Percentiles rank a stretch among this genome's conserved stretches.
phyloP scores from a whole-genome alignment of 2,329 filamentous ascomycete genomes.

The Zalaria sp. region DNA sequence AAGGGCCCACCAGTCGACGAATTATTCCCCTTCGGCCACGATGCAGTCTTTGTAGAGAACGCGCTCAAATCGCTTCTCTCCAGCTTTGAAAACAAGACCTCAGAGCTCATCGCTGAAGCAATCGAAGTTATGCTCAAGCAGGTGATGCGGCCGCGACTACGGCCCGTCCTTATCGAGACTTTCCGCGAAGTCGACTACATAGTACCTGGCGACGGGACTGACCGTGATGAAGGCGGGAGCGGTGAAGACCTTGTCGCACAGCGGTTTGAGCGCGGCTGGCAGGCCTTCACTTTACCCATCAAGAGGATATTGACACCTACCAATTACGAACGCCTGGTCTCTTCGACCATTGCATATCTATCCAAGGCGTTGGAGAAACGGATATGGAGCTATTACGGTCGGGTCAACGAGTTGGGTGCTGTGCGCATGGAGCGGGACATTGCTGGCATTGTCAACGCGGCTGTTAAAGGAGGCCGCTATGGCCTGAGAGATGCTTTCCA shows the following conservation, averaged over 20 bases:
- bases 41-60: conserved; percentile 54
- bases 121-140: conserved; percentile 76
- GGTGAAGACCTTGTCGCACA: conserved; percentile 53
- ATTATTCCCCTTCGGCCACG: conserved; percentile 68
- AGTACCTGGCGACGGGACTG: conserved; percentile 30
- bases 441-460: conserved; percentile 54
- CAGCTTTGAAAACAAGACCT: conserved; percentile 63
- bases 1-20: conserved; percentile 24
- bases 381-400: conserved; percentile 65
- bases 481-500: conserved; percentile 63
- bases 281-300: conserved; percentile 70
- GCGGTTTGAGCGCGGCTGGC: conserved; percentile 77
- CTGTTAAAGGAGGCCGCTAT: conserved; percentile 58
- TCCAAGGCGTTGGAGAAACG: conserved; percentile 73
- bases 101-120: conserved; percentile 70
- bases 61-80: conserved; percentile 55
- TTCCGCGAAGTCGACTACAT: conserved; percentile 89
- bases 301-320: conserved; percentile 67
- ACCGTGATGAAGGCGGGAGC: conserved; percentile 26
- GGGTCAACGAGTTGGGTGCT: conserved; percentile 68
- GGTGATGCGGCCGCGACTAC: conserved; percentile 71
- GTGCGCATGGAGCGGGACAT: conserved; percentile 77
- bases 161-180: conserved; percentile 71
- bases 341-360: conserved; percentile 60
- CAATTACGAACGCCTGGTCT: conserved; percentile 64